Conservation (phyloP, 257 asterid species). For the Solanum bukasovii region DNA sequence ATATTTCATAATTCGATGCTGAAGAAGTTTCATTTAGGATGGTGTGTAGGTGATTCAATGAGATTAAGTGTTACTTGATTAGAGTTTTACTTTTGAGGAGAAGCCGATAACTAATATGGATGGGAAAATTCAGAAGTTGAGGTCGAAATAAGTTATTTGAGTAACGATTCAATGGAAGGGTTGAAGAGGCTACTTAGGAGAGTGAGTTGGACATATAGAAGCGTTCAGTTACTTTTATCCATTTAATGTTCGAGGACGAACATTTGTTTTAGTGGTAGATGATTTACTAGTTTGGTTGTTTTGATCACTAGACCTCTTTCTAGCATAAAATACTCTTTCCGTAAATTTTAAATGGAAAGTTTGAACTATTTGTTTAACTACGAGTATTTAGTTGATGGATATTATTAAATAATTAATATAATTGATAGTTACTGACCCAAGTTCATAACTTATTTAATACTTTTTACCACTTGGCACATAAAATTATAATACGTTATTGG, state of each 20-base stretch:
- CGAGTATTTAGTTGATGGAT: background rate
- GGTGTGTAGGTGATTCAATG: background rate
- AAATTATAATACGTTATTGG: too few species aligned
- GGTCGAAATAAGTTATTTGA: background rate
- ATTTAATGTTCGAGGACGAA: background rate
- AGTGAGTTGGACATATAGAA: background rate
- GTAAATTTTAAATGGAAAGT: background rate
- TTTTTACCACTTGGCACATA: background rate
- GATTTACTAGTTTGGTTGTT: background rate
- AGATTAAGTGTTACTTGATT: background rate
- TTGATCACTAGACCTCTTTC: too few species aligned
- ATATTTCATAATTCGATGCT: background rate
- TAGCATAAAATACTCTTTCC: too few species aligned
- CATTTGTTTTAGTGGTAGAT: background rate
- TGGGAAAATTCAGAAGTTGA: too few species aligned
- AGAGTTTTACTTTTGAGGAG: background rate
- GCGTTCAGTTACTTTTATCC: background rate
- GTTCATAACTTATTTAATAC: background rate
- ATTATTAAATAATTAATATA: too few species aligned
- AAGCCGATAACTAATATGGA: background rate
- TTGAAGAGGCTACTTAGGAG: background rate
- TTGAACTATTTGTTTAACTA: background rate
- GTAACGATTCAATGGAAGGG: background rate
- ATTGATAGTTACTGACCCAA: background rate
- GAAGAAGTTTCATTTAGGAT: too few species aligned